Conservation (phyloP, 2,329 filamentous ascomycete species). For the Akanthomyces dipterigenus region DNA sequence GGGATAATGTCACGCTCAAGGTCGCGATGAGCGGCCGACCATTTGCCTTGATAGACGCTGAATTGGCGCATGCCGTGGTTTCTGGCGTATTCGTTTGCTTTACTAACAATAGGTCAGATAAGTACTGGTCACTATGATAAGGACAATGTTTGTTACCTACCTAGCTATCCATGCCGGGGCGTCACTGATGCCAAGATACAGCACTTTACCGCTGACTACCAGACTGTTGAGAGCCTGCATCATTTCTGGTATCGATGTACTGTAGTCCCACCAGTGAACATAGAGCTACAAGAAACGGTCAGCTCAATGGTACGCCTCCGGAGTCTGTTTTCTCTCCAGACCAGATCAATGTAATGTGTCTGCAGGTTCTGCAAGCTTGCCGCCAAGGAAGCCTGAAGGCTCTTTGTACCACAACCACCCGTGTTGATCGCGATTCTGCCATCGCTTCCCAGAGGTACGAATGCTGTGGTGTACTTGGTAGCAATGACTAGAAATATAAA, state of each 20-base stretch:
- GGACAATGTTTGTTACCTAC: conserved; percentile 16
- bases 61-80: conserved; percentile 65
- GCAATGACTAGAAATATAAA: conserved; percentile 45
- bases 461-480: conserved; percentile 62
- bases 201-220: conserved; percentile 53
- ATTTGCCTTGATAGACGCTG: conserved; percentile 40
- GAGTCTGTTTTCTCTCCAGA: conserved; percentile 20
- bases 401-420: conserved; percentile 56
- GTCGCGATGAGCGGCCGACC: conserved; percentile 33
- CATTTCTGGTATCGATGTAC: conserved; percentile 42
- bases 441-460: conserved; percentile 28
- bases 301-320: neutral
- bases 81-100: conserved; percentile 62
- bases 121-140: neutral
- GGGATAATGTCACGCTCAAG: conserved; percentile 38
- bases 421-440: conserved; percentile 44
- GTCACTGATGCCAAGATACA: conserved; percentile 61
- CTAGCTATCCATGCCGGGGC: conserved; percentile 63
- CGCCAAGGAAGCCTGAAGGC: conserved; percentile 47
- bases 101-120: conserved; percentile 27
- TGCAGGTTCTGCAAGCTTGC: conserved; percentile 54
- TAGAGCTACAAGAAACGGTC: conserved; percentile 49
- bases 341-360: conserved; percentile 63
- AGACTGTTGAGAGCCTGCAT: conserved; percentile 62
- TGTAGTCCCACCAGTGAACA: conserved; percentile 63